Evolutionary conservation across 2,329 filamentous ascomycete genomes (phyloP).

Genomic region (Phialophora tarda): DNA sequence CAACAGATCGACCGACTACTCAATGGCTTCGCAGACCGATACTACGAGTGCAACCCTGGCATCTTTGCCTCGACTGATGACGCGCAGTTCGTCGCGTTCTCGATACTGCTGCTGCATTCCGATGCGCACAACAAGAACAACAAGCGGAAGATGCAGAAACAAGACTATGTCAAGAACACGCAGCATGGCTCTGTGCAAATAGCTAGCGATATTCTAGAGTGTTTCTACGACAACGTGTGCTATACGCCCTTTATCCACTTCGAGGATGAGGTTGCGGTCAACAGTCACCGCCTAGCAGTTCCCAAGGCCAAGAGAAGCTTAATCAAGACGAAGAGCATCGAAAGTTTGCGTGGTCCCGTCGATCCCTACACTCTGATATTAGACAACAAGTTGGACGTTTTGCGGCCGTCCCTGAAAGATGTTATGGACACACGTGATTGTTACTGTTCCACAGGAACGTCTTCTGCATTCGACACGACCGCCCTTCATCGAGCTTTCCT

Average conservation of each 20-base stretch:
- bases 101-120: conserved; percentile 91
- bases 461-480: conserved; percentile 75
- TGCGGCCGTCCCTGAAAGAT: conserved; percentile 88
- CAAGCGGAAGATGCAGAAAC: conserved; percentile 97
- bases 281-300: conserved; percentile 72
- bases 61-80: conserved; percentile 77
- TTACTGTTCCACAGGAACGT: conserved; percentile 83
- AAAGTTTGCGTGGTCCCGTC: conserved; percentile 80
- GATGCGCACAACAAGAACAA: conserved; percentile 99
- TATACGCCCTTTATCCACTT: conserved; percentile 99
- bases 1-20: conserved; percentile 96
- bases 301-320: conserved; percentile 74
- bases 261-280: conserved; percentile 85
- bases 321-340: conserved; percentile 68
- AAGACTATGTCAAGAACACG: conserved; percentile 94
- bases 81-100: conserved; percentile 98
- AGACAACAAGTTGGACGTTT: conserved; percentile 80
- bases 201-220: conserved; percentile 82
- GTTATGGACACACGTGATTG: conserved; percentile 90
- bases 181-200: conserved; percentile 83
- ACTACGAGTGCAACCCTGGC: conserved; percentile 97
- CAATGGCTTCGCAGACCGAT: conserved; percentile 92
- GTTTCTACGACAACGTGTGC: conserved; percentile 97
- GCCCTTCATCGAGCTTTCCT: conserved; percentile 88
- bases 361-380: conserved; percentile 95